Evolutionary conservation across 129 eudicot genomes (phyloP).

Genomic region (Smallanthus sonchifolius): DNA sequence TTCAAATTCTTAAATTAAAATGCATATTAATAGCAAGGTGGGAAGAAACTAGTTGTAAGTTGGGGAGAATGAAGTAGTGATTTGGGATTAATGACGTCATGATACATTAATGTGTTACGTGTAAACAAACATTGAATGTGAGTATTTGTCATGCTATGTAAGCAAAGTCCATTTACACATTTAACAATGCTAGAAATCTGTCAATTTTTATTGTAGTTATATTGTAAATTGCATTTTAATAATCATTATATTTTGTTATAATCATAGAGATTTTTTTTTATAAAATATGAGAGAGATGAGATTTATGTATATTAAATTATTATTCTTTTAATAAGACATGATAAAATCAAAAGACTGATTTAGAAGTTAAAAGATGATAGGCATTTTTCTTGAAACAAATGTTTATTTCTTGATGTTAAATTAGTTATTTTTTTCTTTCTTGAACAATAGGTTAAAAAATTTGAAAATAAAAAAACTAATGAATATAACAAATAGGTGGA

Average conservation of each 20-base stretch:
- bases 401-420: too few relatives aligned
- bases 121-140: background rate
- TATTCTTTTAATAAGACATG: too few relatives aligned
- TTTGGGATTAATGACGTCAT: background rate
- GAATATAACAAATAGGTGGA: too few relatives aligned
- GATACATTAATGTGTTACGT: background rate
- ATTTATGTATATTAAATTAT: too few relatives aligned
- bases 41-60: conserved; percentile 1
- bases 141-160: background rate
- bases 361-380: too few relatives aligned
- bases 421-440: too few relatives aligned
- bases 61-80: background rate
- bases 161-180: background rate
- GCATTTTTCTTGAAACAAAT: too few relatives aligned
- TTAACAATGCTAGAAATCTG: background rate
- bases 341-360: too few relatives aligned
- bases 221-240: background rate
- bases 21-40: background rate
- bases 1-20: background rate
- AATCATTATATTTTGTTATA: background rate
- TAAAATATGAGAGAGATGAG: too few relatives aligned
- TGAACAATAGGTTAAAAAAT: too few relatives aligned
- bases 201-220: background rate
- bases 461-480: too few relatives aligned
- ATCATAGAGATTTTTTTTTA: background rate